Percentiles rank a stretch among this genome's conserved stretches.
Conservation (phyloP, 2,329 filamentous ascomycete genomes). For the Epichloe sylvatica region DNA sequence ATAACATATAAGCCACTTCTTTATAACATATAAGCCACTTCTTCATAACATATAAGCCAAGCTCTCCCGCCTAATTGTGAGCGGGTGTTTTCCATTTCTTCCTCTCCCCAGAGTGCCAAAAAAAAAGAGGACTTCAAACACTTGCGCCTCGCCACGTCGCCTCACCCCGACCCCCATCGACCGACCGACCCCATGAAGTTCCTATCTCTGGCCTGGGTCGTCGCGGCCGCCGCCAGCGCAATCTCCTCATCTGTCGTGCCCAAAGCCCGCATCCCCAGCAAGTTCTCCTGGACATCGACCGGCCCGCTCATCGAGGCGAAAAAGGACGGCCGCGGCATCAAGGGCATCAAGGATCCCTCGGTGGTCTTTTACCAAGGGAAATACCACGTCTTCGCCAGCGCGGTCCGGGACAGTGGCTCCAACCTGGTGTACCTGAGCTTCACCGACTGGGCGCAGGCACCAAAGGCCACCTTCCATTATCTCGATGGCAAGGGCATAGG, state of each 20-base stretch:
- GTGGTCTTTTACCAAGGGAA: constrained; percentile 39
- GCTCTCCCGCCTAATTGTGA: no score
- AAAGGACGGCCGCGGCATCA: neutral
- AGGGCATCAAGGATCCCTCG: constrained; percentile 47
- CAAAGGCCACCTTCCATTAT: neutral
- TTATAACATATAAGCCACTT: no score
- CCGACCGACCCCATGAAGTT: neutral
- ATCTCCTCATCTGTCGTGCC: neutral
- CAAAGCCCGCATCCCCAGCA: neutral
- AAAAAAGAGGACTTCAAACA: no score
- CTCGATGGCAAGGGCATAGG: neutral
- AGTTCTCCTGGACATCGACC: constrained; percentile 1
- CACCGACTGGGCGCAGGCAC: constrained; percentile 29
- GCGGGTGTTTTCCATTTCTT: no score
- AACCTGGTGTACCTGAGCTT: constrained; percentile 48
- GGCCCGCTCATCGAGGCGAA: neutral
- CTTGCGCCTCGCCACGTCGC: no score
- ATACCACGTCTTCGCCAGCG: constrained; percentile 47
- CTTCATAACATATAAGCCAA: no score
- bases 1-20: no score
- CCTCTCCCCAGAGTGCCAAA: no score
- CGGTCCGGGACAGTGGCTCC: constrained; percentile 28
- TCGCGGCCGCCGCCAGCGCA: neutral
- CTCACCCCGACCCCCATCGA: neutral
- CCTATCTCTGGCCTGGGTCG: neutral